Conservation (phyloP, 2,329 filamentous ascomycete species). For the Arthroderma sp. region DNA sequence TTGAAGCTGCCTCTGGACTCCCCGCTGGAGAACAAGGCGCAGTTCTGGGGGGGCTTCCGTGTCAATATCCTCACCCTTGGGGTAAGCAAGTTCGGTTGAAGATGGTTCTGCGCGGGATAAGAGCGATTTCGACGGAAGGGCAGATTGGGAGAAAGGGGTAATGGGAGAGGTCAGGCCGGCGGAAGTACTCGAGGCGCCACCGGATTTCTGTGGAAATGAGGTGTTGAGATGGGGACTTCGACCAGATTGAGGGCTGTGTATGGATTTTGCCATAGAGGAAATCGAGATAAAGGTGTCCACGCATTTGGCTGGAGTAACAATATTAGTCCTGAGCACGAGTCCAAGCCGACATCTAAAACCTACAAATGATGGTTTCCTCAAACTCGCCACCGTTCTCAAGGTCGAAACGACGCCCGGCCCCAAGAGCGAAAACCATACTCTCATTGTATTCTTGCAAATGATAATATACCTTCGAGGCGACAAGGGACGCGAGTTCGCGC, state of each 20-base stretch:
- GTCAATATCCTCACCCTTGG: conserved; percentile 43
- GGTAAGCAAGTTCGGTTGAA: conserved; percentile 42
- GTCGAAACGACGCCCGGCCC: conserved; percentile 88
- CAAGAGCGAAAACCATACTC: conserved; percentile 95
- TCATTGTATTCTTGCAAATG: conserved; percentile 98
- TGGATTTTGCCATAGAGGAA: conserved; percentile 46
- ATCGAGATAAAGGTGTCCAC: conserved; percentile 93
- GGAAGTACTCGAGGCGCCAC: conserved; percentile 53
- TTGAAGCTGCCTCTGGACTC: conserved; percentile 68
- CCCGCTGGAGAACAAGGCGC: conserved; percentile 55
- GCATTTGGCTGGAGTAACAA: conserved; percentile 56
- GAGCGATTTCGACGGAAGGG: conserved; percentile 83
- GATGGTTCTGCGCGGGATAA: conserved; percentile 66
- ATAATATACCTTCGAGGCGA: conserved; percentile 96
- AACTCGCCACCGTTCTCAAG: conserved; percentile 85
- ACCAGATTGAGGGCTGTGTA: conserved; percentile 36
- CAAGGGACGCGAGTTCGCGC: conserved; percentile 82
- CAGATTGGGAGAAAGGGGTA: conserved; percentile 89
- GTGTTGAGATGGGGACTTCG: conserved; percentile 57
- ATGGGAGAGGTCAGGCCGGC: conserved; percentile 69
- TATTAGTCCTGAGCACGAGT: neutral
- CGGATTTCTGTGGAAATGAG: conserved; percentile 55
- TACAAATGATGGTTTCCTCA: conserved; percentile 92
- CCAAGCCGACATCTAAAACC: conserved; percentile 13
- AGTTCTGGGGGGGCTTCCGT: conserved; percentile 41